These are phyloP conservation scores for Cubamyces sp. DNA, from an alignment of 768 basidiomycete species.

Conservation along the genomic window DNA sequence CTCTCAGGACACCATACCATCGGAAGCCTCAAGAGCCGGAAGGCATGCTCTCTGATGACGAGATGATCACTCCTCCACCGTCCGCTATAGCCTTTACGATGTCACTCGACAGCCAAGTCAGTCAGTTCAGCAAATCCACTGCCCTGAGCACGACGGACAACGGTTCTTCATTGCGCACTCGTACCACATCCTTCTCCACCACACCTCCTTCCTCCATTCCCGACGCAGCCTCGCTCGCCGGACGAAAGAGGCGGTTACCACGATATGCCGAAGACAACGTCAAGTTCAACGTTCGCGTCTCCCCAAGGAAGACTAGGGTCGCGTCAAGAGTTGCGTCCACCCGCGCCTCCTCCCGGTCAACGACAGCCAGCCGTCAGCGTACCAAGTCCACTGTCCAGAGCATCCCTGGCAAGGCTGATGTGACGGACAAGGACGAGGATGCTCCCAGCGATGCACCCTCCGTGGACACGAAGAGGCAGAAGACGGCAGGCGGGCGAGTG, in stretches of 20 bases:
- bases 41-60: constrained; percentile 14
- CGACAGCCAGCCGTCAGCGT: constrained; percentile 7
- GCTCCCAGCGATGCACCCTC: constrained; percentile 3
- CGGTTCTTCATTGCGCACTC: constrained; percentile 35
- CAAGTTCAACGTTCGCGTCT: constrained; percentile 18
- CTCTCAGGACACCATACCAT: constrained; percentile 60
- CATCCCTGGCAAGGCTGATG: not conserved
- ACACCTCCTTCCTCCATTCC: constrained; percentile 22
- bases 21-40: not conserved
- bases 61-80: constrained; percentile 21
- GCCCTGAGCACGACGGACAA: constrained; percentile 37
- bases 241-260: constrained; percentile 34
- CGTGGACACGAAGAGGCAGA: constrained; percentile 23
- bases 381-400: not conserved
- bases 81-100: constrained; percentile 34
- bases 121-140: constrained; percentile 29
- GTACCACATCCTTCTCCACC: constrained; percentile 32
- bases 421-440: constrained; percentile 7
- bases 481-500: constrained; percentile 8
- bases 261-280: constrained; percentile 16
- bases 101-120: constrained; percentile 28
- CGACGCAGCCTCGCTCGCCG: constrained; percentile 29
- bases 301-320: constrained; percentile 10
- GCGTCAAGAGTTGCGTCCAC: constrained; percentile 1
- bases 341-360: constrained; percentile 4